Percentiles rank a stretch among this genome's conserved stretches.
phyloP scores from a whole-genome alignment of 2,329 filamentous ascomycete species.

The Verticillium longisporum region DNA sequence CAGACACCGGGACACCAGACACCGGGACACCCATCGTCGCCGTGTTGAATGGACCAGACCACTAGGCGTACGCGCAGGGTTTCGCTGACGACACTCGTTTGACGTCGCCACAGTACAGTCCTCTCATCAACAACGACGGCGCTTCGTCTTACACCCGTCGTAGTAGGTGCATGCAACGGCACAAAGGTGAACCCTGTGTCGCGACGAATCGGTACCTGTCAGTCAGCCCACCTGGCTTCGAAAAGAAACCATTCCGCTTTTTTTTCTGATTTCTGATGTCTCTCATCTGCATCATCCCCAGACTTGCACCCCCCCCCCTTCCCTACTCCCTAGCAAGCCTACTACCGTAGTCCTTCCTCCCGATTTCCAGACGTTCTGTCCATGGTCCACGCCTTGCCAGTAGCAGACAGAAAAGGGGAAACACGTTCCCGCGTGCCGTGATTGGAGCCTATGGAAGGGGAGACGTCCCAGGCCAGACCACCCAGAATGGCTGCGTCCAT shows the following conservation, averaged over 20 bases:
- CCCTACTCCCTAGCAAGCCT: no score
- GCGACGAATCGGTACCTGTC: background rate
- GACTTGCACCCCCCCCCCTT: background rate
- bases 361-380: background rate
- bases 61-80: background rate
- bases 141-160: constrained; percentile 8
- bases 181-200: background rate
- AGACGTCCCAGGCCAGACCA: background rate
- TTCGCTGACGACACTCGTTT: constrained; percentile 2
- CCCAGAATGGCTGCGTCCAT: constrained; percentile 13
- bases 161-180: constrained; percentile 3
- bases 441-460: background rate
- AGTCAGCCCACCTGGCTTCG: background rate
- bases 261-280: background rate
- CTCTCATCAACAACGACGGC: background rate
- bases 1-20: no score
- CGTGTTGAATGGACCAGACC: background rate
- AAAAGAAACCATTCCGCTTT: background rate
- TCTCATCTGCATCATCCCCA: background rate
- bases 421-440: background rate
- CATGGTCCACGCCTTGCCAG: background rate
- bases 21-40: background rate
- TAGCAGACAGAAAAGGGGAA: background rate
- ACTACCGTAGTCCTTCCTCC: no score
- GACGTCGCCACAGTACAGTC: background rate